Base-by-base conservation (phyloP, 73 alveolate genomes). In the Loxodes magnus region DNA sequence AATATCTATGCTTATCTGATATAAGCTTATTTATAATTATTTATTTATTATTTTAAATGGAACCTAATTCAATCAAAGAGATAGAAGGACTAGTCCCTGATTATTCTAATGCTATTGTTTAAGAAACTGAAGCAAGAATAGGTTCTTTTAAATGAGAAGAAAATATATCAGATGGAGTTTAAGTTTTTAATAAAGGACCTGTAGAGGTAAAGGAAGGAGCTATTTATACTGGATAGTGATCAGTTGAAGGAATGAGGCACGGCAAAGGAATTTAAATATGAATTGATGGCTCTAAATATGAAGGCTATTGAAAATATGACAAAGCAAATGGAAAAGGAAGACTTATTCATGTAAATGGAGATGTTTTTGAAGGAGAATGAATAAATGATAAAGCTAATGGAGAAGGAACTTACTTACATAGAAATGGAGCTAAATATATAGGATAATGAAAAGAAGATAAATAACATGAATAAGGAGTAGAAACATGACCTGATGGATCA, bases 251-350 rank as follows among this genome's bases (percentile, higher is more conserved):
- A 5, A 34, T 74, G 38, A 73, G 79, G 74, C 59, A 81, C 44
- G 77, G 77, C n/a, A 37, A 55, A 25, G 77, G 77, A 5, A 16
- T 23, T 0, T 35, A 55, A 15, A 16, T 25, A 17, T 64, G 74
- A 62, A 51, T 51, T 17, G 77, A 64, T 56, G 77, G 77, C 9
- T 59, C 77, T 14, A 36, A 31, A 20, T 64, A 64, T 35, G 77
- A 64, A 57, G 77, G 77, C 6, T n/a, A 44, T n/a, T 64, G 75
- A 51, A 84, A 54, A 26, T 43, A 69, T 36, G 79, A 84, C 23
- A 26, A 56, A 51, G 83, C 93, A 36, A 57, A 79, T 44, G 94
- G 94, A 4, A 67, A 68, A 42, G 90, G 94, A 14, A 77, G 64
- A 16, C 63, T 34, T 7, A 35, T 9, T 35, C 34, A 54, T 41